These are phyloP conservation scores for Penicillium steckii DNA, from an alignment of 495 filamentous ascomycete genomes.

Conservation along the genomic window DNA sequence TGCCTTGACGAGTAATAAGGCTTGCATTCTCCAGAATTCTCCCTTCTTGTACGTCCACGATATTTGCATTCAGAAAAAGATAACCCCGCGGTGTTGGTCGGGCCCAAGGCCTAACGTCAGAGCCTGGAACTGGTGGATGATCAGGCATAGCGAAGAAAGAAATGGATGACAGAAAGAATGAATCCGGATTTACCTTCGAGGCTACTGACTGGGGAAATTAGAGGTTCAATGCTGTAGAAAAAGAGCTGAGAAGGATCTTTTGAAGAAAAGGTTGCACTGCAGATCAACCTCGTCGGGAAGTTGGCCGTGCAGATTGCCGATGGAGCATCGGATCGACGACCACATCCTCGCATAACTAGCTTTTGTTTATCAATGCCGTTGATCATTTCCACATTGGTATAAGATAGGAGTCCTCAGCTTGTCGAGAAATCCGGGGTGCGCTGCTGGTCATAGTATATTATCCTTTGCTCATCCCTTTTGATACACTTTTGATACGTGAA, in stretches of 20 bases:
- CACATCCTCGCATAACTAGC: not conserved
- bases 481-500: not conserved
- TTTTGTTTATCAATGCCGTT: slow-evolving; percentile 3
- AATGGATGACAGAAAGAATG: not conserved
- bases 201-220: not conserved
- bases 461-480: too few relatives aligned
- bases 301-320: slow-evolving; percentile 16
- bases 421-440: not conserved
- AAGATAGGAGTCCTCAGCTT: slow-evolving; percentile 7
- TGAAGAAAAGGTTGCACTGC: not conserved
- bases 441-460: not conserved
- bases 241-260: too few relatives aligned
- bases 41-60: slow-evolving; percentile 33
- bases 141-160: slow-evolving; percentile 9
- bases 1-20: slow-evolving; percentile 13
- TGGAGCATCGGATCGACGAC: slow-evolving; percentile 12
- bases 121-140: slow-evolving; percentile 9
- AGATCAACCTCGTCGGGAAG: slow-evolving; percentile 5
- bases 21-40: slow-evolving; percentile 22
- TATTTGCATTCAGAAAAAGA: slow-evolving; percentile 34
- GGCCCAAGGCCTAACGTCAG: slow-evolving; percentile 37
- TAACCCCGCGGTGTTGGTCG: slow-evolving; percentile 26
- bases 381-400: slow-evolving; percentile 8
- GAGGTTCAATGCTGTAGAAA: too few relatives aligned
- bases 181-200: not conserved